A percentile compares a stretch with the other conserved stretches of the same genome.
Evolutionary conservation across 495 filamentous ascomycete species (phyloP).

Genomic region (Melanomma pulvis-pyrius): DNA sequence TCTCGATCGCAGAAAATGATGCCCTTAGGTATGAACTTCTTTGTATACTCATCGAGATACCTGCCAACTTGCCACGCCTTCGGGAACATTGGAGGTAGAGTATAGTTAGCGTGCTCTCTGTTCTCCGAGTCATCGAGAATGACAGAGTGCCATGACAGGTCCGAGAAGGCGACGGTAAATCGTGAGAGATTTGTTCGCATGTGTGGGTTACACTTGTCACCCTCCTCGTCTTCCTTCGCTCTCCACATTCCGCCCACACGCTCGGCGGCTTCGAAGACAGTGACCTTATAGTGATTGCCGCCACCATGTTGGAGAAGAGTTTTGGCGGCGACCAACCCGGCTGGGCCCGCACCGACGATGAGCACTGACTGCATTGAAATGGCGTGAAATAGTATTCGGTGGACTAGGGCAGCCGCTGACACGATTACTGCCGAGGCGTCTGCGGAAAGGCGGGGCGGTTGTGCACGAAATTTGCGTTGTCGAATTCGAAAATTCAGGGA

Average conservation of each 20-base stretch:
- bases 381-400: too few species aligned
- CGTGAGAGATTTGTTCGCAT: slow-evolving; percentile 81
- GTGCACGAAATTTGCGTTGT: too few species aligned
- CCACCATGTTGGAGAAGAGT: slow-evolving; percentile 66
- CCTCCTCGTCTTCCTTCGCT: slow-evolving; percentile 45
- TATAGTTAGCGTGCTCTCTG: slow-evolving; percentile 32
- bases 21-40: slow-evolving; percentile 57
- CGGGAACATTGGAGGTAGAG: slow-evolving; percentile 63
- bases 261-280: slow-evolving; percentile 67
- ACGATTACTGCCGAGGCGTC: too few species aligned
- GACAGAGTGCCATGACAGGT: slow-evolving; percentile 67
- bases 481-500: background rate
- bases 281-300: slow-evolving; percentile 63
- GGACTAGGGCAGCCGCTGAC: background rate
- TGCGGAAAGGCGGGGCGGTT: too few species aligned
- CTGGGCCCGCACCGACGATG: slow-evolving; percentile 73
- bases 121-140: slow-evolving; percentile 25
- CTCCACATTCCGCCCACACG: slow-evolving; percentile 81
- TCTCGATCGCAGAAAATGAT: slow-evolving; percentile 56
- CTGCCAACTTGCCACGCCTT: slow-evolving; percentile 73
- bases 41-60: slow-evolving; percentile 67
- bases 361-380: slow-evolving; percentile 42
- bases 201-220: slow-evolving; percentile 55
- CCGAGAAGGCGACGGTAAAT: slow-evolving; percentile 78
- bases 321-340: slow-evolving; percentile 81